phyloP scores from a whole-genome alignment of 1,284 basidiomycete genomes.

The Apiotrichum porosum region DNA sequence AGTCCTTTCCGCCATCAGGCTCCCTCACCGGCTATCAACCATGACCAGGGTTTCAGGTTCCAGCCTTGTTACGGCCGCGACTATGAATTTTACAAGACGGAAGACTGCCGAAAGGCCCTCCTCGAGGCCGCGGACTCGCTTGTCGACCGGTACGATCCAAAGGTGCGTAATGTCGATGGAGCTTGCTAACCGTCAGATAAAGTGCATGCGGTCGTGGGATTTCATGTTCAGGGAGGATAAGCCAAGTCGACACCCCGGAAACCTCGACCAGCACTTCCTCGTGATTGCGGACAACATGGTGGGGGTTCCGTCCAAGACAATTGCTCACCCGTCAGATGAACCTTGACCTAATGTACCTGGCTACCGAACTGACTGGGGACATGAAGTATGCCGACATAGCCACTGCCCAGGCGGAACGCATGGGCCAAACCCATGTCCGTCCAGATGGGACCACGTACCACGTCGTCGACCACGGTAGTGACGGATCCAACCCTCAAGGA shows the following conservation, averaged over 20 bases:
- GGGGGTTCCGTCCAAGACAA: too few species aligned
- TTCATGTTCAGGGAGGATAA: too few species aligned
- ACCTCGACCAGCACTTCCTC: slow-evolving; percentile 33
- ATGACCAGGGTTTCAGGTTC: slow-evolving; percentile 40
- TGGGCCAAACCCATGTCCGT: slow-evolving; percentile 26
- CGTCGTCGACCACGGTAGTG: slow-evolving; percentile 34
- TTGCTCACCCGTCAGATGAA: slow-evolving; percentile 35
- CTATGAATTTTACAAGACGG: slow-evolving; percentile 20
- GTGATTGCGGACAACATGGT: slow-evolving; percentile 43
- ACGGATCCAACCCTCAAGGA: slow-evolving; percentile 7
- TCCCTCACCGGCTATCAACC: slow-evolving; percentile 24
- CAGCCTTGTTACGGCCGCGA: slow-evolving; percentile 34
- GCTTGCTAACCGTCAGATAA: too few species aligned
- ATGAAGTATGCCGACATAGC: slow-evolving; percentile 31
- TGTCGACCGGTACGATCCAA: slow-evolving; percentile 27
- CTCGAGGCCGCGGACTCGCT: slow-evolving; percentile 33
- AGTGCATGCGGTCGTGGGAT: too few species aligned
- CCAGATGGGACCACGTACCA: slow-evolving; percentile 37
- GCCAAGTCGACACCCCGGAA: too few species aligned
- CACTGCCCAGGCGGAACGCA: slow-evolving; percentile 32
- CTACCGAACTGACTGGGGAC: slow-evolving; percentile 33
- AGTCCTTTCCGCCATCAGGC: slow-evolving; percentile 21
- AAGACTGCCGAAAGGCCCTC: slow-evolving; percentile 16
- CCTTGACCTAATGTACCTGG: slow-evolving; percentile 38
- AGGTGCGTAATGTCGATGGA: slow-evolving; percentile 19